These are phyloP conservation scores for Podospora didyma DNA, from an alignment of 495 filamentous ascomycete genomes.

Conservation along the genomic window DNA sequence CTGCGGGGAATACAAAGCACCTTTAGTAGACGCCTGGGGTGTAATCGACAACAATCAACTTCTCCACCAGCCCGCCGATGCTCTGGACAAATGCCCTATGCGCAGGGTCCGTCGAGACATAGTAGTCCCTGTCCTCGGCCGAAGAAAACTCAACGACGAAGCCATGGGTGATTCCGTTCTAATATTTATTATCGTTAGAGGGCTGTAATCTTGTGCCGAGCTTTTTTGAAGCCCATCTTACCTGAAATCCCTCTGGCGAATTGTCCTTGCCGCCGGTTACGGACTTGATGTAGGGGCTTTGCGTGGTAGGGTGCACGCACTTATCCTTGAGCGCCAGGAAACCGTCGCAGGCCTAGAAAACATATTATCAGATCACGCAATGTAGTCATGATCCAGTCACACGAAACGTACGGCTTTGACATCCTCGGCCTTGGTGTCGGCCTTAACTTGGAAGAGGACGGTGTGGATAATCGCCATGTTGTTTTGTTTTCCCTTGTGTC, in stretches of 20 bases:
- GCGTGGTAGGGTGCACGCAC: neutral
- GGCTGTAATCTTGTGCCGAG: neutral
- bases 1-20: too few species aligned
- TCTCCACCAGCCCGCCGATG: neutral
- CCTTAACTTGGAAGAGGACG: neutral
- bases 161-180: neutral
- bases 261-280: neutral
- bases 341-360: neutral
- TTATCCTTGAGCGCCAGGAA: neutral
- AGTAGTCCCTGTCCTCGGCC: neutral
- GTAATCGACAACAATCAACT: neutral
- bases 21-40: too few species aligned
- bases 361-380: neutral
- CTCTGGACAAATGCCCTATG: neutral
- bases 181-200: neutral
- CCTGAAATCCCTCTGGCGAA: neutral
- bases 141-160: neutral
- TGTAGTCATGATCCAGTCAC: neutral
- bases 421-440: neutral
- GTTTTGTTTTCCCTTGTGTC: neutral
- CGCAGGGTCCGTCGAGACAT: neutral
- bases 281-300: neutral
- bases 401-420: neutral
- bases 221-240: neutral
- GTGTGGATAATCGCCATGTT: neutral